phyloP scores from a whole-genome alignment of 208 protist genomes.

The Acanthamoeba culbertsoni region DNA sequence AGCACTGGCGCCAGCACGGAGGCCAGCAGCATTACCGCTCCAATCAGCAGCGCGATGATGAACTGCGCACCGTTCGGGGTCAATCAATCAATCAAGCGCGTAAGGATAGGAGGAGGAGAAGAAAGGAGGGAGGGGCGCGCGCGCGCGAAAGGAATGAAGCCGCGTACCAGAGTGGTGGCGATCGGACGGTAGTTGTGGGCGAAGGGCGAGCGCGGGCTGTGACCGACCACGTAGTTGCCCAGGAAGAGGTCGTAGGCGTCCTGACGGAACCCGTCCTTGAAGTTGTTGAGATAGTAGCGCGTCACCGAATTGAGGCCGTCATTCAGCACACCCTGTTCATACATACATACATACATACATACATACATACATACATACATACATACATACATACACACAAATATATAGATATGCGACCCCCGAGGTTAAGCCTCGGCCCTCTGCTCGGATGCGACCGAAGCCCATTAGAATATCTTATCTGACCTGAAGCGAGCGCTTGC shows the following conservation, averaged over 20 bases:
- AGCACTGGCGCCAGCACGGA: neutral
- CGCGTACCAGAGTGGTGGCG: neutral
- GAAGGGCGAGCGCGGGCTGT: neutral
- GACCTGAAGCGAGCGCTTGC: constrained; percentile 71
- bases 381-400: too few relatives aligned
- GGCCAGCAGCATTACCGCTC: constrained; percentile 21
- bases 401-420: too few relatives aligned
- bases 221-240: constrained; percentile 30
- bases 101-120: neutral
- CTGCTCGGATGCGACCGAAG: neutral
- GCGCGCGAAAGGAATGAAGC: neutral
- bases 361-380: too few relatives aligned
- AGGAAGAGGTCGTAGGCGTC: constrained; percentile 31
- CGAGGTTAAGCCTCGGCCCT: too few relatives aligned
- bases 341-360: too few relatives aligned
- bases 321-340: constrained; percentile 66
- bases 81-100: neutral
- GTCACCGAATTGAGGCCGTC: constrained; percentile 79
- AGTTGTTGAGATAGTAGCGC: constrained; percentile 80
- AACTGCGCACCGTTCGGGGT: neutral
- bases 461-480: too few relatives aligned
- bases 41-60: constrained; percentile 3
- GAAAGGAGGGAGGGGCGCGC: too few relatives aligned
- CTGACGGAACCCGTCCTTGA: constrained; percentile 70
- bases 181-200: constrained; percentile 6